Evolutionary conservation across 2,329 filamentous ascomycete genomes (phyloP), one percentile per base, ranked within the genome.

Genomic region (Lachnellula hyalina): DNA sequence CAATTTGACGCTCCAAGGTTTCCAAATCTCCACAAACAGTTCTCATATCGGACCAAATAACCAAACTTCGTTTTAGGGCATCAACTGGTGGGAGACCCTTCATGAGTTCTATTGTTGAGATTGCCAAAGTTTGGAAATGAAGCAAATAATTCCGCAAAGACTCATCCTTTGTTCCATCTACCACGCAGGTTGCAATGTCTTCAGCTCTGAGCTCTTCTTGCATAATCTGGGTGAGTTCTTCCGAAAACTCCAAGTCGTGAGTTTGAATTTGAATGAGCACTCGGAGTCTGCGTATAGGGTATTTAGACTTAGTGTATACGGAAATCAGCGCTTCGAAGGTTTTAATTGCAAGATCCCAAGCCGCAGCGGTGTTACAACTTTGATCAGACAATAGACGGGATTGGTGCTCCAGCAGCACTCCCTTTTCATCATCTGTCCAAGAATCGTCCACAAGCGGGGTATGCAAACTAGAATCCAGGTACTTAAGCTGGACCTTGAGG

Each of bases 381-480:
- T 64, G 61, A 11, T 51, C 57, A 4, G 60, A 62, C 7, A 71
- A 51, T 41, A 80, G 74, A 49, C 81, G 74, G 44, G 87, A 68
- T 32, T 84, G 73, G 62, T 86, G 79, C 59, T 87, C 83, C 17
- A 87, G 71, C 1, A 82, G 78, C 2, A 82, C 80, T 8, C 80
- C 48, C 76, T 77, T 56, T 78, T 80, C 68, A 81, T 80, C 5
- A 67, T 59, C 45, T 77, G 80, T 56, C 66, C 67, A 70, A 3
- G 58, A 52, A n/a, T 59, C 52, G 15, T 63, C 55, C 17, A 59
- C 19, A n/a, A 63, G 47, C 12, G 55, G 53, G 0, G 75, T 70
- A 6, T 85, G 66, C 44, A 79, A 73, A 53, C 76, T 76, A 1
- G 77, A 78, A 77, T 81, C 81, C 51, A 85, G 80, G 44, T 79